Evolutionary conservation across 2,329 filamentous ascomycete genomes (phyloP), one percentile per base, ranked within the genome.

Genomic region (Camillea tinctor): DNA sequence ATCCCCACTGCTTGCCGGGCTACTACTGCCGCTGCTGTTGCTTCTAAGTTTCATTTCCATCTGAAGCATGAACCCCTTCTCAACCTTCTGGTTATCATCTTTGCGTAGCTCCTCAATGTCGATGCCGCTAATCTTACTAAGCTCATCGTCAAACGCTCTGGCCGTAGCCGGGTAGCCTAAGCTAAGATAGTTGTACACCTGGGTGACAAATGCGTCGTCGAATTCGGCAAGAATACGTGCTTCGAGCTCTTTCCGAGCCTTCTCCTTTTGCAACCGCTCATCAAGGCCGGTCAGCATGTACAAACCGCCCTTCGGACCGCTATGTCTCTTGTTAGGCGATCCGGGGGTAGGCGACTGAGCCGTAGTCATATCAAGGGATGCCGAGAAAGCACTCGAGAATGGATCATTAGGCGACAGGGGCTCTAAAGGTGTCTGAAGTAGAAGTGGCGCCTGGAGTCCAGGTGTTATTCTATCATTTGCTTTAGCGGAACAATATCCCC

Each of bases 171-270:
- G 93, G 74, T 97, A 97, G 4, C 94, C 94, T 4, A 98, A 83
- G 0, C 92, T 96, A 17, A 98, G 82, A 75, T 98, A 98, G 75
- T 98, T 97, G 82, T 96, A 98, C 7, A 98, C 93, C 75, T 98
- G 94, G 0, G 93, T 97, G 58, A 97, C 87, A 73, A 97, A 97
- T 3, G 81, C 81, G 72, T 97, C 92, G 62, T 88, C 82, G 69
- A 95, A 96, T 74, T 97, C 93, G 56, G 76, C 75, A 3, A 77
- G 72, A 61, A 87, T 84, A 68, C 81, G 81, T 55, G 83, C 81
- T 64, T 84, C 78, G 1, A 76, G 75, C 66, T 85, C 82, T 17
- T 77, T 79, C 13, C 76, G 75, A 5, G 74, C 78, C 70, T 83
- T 83, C 65, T 84, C 81, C 59, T 77, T 75, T 60, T 75, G 76